Base-by-base conservation (phyloP, 106 monocot species). In the Alisma plantagoaquatica region DNA sequence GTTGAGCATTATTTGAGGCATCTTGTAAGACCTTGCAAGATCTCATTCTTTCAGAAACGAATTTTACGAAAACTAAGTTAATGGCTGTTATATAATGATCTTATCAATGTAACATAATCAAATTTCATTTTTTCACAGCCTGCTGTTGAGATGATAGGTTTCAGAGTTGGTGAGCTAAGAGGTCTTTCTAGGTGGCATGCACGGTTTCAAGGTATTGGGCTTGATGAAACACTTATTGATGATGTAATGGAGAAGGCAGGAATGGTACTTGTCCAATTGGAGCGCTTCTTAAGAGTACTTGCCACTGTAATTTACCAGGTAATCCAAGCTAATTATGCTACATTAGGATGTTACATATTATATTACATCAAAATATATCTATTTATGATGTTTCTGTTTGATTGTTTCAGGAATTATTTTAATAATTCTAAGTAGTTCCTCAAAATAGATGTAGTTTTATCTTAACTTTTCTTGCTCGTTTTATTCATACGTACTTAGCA, bases 121-220 rank as follows among this genome's bases (percentile, higher is more conserved):
- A n/a, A n/a, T n/a, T n/a, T n/a, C n/a, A n/a, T n/a, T n/a, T n/a
- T n/a, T n/a, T n/a, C n/a, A n/a, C 50, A 98, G 98, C 98, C 98
- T 82, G 84, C 98, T 65, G 73, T 79, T 49, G 98, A 98, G 69
- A 79, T 86, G 29, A 86, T 90, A 43, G 85, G 66, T 49, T 98
- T 98, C 54, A 75, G 98, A 77, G 64, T 85, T 69, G 98, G 82
- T 46, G 98, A 98, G 66, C 38, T 98, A 33, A 73, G 73, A 62
- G 98, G 89, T 28, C 75, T 98, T 68, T 78, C 98, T 74, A 78
- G 78, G 79, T 98, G 98, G 90, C 85, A 70, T 49, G 64, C 78
- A 54, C 68, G 84, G 31, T 98, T 69, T 82, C 56, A 73, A 24
- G 71, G 31, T 76, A 72, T 98, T 46, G 98, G 98, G 61, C 48